Evolutionary conservation across 306 rosid species (phyloP), one percentile per base, ranked within the genome.

Genomic region (Casuarina glauca): DNA sequence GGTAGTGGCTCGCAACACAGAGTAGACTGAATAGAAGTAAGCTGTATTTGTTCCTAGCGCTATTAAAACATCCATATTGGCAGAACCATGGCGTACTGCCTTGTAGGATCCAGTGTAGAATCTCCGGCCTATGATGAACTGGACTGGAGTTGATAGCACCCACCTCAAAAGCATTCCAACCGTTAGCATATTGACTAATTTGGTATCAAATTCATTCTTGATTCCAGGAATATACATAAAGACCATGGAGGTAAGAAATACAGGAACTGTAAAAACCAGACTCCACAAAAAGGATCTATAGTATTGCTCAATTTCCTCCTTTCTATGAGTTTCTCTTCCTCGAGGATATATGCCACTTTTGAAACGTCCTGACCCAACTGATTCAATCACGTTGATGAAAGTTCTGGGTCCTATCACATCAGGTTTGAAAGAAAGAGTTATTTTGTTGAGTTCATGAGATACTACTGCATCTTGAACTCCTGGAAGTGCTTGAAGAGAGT

Each of bases 41-140:
- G 98, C 98, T 50, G 97, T 91, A 76, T 93, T 93, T 79, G 97
- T 93, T 74, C 97, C 98, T 51, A 93, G 78, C 1, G 90, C 91
- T 70, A 93, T 88, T 84, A 93, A 80, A 16, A 93, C 94, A 78
- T 93, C 98, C 98, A 93, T 93, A 58, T 91, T 93, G 9, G 94
- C 89, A 3, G 87, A 88, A 58, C 97, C 93, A 46, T 87, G 81
- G 8, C 91, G 82, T 76, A 93, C 54, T 0, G 98, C 89, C 76
- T 88, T 89, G 68, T 91, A 91, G 1, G 95, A 78, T 13, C 98
- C 95, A 55, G 81, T 53, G 74, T 91, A 93, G 78, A 93, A 93
- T 77, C 97, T 81, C 71, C 86, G 75, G 2, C 98, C 98, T 16
- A 91, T 83, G 81, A 89, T 70, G 57, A 93, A 91, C 78, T 93